Evolutionary conservation across 768 basidiomycete species (phyloP), one percentile per base, ranked within the genome.

Genomic region (Gyrodon lividus): DNA sequence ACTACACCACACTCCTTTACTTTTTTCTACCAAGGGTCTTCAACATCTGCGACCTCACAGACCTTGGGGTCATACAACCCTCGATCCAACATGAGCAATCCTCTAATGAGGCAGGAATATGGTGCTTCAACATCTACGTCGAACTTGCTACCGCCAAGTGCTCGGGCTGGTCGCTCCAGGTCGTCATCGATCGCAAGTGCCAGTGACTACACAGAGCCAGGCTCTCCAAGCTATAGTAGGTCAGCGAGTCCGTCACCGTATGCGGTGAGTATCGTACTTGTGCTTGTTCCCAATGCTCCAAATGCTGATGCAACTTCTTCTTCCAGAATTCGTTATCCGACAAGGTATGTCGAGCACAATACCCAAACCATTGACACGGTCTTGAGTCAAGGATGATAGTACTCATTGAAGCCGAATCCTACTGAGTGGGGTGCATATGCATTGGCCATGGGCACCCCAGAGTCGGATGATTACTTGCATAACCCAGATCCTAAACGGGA

Each of bases 401-500:
- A 67, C 61, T 59, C 70, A 7, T 62, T 78, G 51, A 58, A 65
- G 7, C 60, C 74, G 4, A 66, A 76, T 50, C 79, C 81, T 19
- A 75, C 79, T 1, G 72, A 73, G 23, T 71, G 79, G 72, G 83
- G 81, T 65, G 70, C 76, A 4, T 60, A 71, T 33, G 72, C 78
- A 2, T 61, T 80, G n/a, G 57, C 59, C 24, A 62, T 77, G 54
- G 71, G 73, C 35, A 61, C 59, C 0, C 72, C 74, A n/a, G 85
- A 87, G 48, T 72, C 77, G 0, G 85, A 87, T 55, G 86, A 87
- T 59, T 68, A 74, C 44, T 73, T 87, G 3, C 86, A 87, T 59
- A 82, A 80, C 56, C 86, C 86, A 0, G 78, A 84, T 64, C 79
- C 82, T 4, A 71, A 62, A 28, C 73, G 79, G 17, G 80, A 85